Percentiles rank a stretch among this genome's conserved stretches.
Evolutionary conservation across 1,284 basidiomycete genomes (phyloP).

Genomic region (Sphaerobolus stellatus): DNA sequence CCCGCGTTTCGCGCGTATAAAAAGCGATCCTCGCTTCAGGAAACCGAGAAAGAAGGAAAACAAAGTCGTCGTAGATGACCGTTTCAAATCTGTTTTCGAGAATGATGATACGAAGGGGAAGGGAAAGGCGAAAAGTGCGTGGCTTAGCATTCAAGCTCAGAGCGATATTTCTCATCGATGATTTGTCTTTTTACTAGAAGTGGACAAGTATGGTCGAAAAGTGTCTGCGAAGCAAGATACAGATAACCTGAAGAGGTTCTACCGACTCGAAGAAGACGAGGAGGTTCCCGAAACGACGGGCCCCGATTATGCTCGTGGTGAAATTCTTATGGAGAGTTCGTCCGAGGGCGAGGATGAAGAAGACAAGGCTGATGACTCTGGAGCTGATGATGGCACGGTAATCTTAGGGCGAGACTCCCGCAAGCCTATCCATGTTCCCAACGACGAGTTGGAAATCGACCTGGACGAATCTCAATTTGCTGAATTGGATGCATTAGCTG

Average conservation of each 20-base stretch:
- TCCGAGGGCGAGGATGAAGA: conserved; percentile 75
- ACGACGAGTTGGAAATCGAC: conserved; percentile 61
- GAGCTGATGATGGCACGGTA: conserved; percentile 43
- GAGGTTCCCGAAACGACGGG: conserved; percentile 39
- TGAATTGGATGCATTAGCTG: conserved; percentile 71
- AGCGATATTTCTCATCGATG: conserved; percentile 13
- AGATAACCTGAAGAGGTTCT: conserved; percentile 81
- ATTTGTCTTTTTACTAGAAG: conserved; percentile 41
- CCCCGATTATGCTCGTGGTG: conserved; percentile 90
- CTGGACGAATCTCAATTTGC: conserved; percentile 74
- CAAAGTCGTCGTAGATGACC: conserved; percentile 89
- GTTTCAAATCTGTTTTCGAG: conserved; percentile 85
- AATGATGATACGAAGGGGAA: conserved; percentile 39
- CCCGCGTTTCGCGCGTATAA: conserved; percentile 82
- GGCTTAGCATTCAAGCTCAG: conserved; percentile 11
- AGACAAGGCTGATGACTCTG: conserved; percentile 43
- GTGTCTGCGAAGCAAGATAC: conserved; percentile 68
- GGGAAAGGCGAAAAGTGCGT: conserved; percentile 41
- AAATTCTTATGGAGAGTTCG: conserved; percentile 84
- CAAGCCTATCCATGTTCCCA: conserved; percentile 39
- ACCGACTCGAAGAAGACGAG: conserved; percentile 59
- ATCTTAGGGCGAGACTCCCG: conserved; percentile 47
- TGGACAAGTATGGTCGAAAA: conserved; percentile 91
- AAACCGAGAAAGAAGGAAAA: conserved; percentile 75
- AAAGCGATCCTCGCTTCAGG: conserved; percentile 92